Percentiles rank a stretch among this genome's conserved stretches.
These are phyloP conservation scores for Arachis stenosperma DNA, from an alignment of 306 rosid species.

Conservation along the genomic window DNA sequence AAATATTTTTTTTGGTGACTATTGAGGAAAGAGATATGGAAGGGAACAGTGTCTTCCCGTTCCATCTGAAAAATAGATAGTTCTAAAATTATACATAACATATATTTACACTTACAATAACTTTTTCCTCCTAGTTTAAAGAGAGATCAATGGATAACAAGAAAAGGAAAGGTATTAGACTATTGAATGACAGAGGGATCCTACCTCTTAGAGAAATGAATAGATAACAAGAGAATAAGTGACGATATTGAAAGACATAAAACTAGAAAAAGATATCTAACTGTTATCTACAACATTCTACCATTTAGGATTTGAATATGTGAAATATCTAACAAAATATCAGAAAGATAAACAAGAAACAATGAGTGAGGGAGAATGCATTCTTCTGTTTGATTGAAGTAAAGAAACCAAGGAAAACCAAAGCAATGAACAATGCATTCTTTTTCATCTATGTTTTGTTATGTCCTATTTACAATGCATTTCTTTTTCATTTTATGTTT, in stretches of 20 bases:
- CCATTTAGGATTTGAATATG: too few species aligned
- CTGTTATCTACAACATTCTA: too few species aligned
- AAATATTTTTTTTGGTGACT: too few species aligned
- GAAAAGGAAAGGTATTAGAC: not conserved
- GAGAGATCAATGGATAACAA: not conserved
- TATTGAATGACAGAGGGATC: not conserved
- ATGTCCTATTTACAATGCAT: constrained; percentile 34
- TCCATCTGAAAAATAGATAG: not conserved
- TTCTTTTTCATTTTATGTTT: constrained; percentile 40
- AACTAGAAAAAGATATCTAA: too few species aligned
- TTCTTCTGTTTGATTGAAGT: not conserved
- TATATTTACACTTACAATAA: too few species aligned
- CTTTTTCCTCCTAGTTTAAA: not conserved
- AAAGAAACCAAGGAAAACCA: not conserved
- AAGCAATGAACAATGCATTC: constrained; percentile 9
- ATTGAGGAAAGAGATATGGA: constrained; percentile 1
- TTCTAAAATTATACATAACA: too few species aligned
- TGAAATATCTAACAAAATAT: too few species aligned
- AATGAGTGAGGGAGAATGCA: not conserved
- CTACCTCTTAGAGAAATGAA: not conserved
- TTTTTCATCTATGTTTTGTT: constrained; percentile 26
- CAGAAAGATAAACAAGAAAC: too few species aligned
- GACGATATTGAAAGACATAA: too few species aligned
- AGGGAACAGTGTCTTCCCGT: not conserved
- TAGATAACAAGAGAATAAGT: not conserved